Evolutionary conservation across 164 flowering plant species (phyloP).

Genomic region (Macadamia tetraphylla): DNA sequence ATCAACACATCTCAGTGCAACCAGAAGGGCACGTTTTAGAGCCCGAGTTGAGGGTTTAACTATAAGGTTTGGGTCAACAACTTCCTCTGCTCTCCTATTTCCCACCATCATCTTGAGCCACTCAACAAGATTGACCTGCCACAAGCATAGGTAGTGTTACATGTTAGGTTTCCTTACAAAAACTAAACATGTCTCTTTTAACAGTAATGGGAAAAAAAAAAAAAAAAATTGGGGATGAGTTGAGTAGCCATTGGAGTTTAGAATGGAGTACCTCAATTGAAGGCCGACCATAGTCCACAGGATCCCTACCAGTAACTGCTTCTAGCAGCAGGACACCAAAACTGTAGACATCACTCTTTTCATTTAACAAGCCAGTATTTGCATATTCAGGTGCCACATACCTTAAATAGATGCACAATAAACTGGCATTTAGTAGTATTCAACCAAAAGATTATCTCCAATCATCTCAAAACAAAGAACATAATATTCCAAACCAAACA

Average conservation of each 20-base stretch:
- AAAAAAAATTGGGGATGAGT: background rate
- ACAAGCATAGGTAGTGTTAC: background rate
- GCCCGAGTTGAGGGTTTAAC: slow-evolving; percentile 54
- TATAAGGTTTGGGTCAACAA: slow-evolving; percentile 56
- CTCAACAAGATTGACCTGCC: slow-evolving; percentile 73
- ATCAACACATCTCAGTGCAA: slow-evolving; percentile 68
- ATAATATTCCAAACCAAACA: background rate
- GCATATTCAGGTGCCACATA: slow-evolving; percentile 88
- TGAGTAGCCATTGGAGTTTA: background rate
- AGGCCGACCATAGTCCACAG: slow-evolving; percentile 65
- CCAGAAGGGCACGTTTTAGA: slow-evolving; percentile 55
- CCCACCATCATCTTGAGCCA: slow-evolving; percentile 83
- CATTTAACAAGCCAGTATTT: slow-evolving; percentile 66
- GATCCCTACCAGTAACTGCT: slow-evolving; percentile 69
- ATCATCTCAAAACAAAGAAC: background rate
- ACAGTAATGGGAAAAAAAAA: background rate
- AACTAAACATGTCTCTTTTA: background rate
- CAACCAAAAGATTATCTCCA: background rate
- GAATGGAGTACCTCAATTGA: slow-evolving; percentile 48
- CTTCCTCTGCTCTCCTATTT: slow-evolving; percentile 70
- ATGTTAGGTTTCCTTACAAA: background rate
- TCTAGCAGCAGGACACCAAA: slow-evolving; percentile 74
- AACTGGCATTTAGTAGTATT: background rate
- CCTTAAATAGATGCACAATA: slow-evolving; percentile 27
- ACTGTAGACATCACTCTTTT: slow-evolving; percentile 76